Evolutionary conservation across 768 basidiomycete genomes (phyloP).

Genomic region (Paxillus rubicundulus): DNA sequence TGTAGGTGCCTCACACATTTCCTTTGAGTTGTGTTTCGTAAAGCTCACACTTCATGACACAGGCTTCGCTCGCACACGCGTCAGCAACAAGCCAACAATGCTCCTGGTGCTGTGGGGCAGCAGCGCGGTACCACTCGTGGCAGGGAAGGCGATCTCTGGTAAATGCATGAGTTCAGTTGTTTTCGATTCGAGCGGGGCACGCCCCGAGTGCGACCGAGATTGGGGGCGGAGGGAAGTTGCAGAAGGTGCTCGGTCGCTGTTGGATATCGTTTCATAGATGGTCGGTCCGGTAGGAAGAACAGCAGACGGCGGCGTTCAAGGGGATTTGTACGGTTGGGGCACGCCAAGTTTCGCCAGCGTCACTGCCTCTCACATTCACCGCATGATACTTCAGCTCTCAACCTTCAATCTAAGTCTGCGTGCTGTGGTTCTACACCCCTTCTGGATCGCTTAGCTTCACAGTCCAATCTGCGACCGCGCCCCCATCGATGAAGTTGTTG

Average conservation of each 20-base stretch:
- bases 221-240: conserved; percentile 37
- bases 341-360: conserved; percentile 19
- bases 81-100: conserved; percentile 59
- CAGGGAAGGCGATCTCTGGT: conserved; percentile 50
- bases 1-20: conserved; percentile 52
- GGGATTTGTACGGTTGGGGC: conserved; percentile 21
- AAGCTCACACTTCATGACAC: conserved; percentile 14
- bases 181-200: conserved; percentile 37
- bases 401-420: conserved; percentile 21
- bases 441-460: conserved; percentile 17
- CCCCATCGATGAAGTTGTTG: conserved; percentile 34
- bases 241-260: conserved; percentile 35
- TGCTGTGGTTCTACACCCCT: conserved; percentile 13
- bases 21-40: conserved; percentile 10
- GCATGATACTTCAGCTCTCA: conserved; percentile 4
- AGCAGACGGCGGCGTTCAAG: conserved; percentile 15
- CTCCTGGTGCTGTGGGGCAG: conserved; percentile 48
- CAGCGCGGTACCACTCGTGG: conserved; percentile 41
- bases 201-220: conserved; percentile 46
- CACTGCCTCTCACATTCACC: conserved; percentile 15
- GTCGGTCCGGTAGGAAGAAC: conserved; percentile 25
- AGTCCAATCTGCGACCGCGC: conserved; percentile 18
- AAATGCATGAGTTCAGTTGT: conserved; percentile 25
- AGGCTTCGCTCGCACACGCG: conserved; percentile 88
- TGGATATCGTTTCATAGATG: conserved; percentile 34